phyloP scores from a whole-genome alignment of 768 basidiomycete genomes.

The Obba rivulosa region DNA sequence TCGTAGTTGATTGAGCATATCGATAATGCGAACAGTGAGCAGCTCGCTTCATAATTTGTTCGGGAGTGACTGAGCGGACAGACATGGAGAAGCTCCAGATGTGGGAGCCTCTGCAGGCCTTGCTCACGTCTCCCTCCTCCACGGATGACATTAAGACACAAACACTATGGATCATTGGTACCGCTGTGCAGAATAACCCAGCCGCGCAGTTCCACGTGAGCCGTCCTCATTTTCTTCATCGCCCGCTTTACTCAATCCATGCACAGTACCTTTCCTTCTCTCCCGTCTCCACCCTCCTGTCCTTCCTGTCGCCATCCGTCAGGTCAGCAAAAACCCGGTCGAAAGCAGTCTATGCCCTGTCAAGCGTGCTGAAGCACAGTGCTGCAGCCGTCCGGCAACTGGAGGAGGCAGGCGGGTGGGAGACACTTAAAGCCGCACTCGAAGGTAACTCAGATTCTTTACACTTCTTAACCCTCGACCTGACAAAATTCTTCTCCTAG shows the following conservation, averaged over 20 bases:
- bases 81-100: constrained; percentile 73
- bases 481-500: constrained; percentile 32
- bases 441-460: constrained; percentile 39
- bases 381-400: constrained; percentile 56
- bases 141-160: constrained; percentile 61
- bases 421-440: constrained; percentile 49
- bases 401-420: constrained; percentile 57
- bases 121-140: constrained; percentile 50
- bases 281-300: constrained; percentile 60
- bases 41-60: not conserved
- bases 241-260: not conserved
- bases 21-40: constrained; percentile 82
- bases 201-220: constrained; percentile 71
- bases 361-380: constrained; percentile 75
- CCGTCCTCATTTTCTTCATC: constrained; percentile 8
- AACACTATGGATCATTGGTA: constrained; percentile 83
- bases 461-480: not conserved
- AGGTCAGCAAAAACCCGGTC: constrained; percentile 54
- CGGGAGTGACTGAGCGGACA: constrained; percentile 21
- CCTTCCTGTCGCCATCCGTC: constrained; percentile 51
- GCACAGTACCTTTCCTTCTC: constrained; percentile 56
- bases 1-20: constrained; percentile 80
- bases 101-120: constrained; percentile 69
- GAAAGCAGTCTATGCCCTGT: constrained; percentile 81
- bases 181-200: constrained; percentile 87